These are phyloP conservation scores for Cymbopogon citratus DNA, from an alignment of 176 grass and related monocot species.

Conservation along the genomic window DNA sequence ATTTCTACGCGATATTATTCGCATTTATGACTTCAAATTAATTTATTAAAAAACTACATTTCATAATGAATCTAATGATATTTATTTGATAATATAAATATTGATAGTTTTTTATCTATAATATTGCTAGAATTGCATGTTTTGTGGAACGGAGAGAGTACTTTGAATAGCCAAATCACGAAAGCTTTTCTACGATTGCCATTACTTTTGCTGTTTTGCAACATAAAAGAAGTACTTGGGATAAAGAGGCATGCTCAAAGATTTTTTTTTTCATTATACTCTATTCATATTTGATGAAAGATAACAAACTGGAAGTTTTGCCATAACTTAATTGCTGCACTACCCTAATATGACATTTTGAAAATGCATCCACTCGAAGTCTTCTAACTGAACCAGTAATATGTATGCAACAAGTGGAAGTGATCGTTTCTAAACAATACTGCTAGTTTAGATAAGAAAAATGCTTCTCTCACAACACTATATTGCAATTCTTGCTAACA, in stretches of 20 bases:
- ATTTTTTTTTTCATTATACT: not conserved
- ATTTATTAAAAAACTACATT: no score
- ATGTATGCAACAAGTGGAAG: conserved; percentile 1
- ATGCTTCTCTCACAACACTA: not conserved
- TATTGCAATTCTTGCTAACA: not conserved
- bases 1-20: no score
- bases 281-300: conserved; percentile 14
- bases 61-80: no score
- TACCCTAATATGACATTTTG: not conserved
- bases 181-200: not conserved
- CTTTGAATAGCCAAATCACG: not conserved
- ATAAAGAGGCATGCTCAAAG: not conserved
- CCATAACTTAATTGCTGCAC: not conserved
- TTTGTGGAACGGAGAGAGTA: no score
- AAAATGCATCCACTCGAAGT: not conserved
- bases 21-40: no score
- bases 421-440: not conserved
- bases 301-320: conserved; percentile 1
- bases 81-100: no score
- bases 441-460: not conserved
- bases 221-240: not conserved
- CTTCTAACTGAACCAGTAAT: not conserved
- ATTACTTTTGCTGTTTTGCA: not conserved
- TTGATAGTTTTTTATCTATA: no score
- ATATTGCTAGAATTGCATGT: no score